Conservation (phyloP, 345 rosid species). For the Eucalyptus virginea region DNA sequence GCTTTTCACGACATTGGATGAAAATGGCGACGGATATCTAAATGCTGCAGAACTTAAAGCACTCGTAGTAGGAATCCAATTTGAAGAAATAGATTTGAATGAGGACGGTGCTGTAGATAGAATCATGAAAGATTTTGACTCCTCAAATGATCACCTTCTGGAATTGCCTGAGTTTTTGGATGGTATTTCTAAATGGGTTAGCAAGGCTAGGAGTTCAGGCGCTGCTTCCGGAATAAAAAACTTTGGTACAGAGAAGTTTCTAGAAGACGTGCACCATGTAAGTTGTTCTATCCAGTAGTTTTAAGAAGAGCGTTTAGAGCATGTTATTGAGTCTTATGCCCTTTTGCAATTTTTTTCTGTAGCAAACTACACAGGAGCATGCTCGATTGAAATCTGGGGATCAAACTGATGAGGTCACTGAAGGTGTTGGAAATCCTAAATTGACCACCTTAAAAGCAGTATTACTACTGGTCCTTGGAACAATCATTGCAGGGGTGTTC, state of each 20-base stretch:
- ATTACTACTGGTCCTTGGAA: slow-evolving; percentile 55
- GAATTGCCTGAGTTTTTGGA: slow-evolving; percentile 11
- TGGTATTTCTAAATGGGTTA: slow-evolving; percentile 32
- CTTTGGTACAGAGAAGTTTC: slow-evolving; percentile 25
- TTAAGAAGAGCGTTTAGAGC: neutral
- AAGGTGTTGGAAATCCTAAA: slow-evolving; percentile 33
- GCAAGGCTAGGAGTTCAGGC: slow-evolving; percentile 24
- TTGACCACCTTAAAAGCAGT: slow-evolving; percentile 64
- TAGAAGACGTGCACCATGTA: slow-evolving; percentile 44
- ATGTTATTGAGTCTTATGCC: neutral
- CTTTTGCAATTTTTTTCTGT: neutral
- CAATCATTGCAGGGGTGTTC: slow-evolving; percentile 75
- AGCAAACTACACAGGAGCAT: slow-evolving; percentile 78
- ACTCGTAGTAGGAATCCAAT: slow-evolving; percentile 24
- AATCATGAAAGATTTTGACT: slow-evolving; percentile 33
- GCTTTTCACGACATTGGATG: slow-evolving; percentile 31
- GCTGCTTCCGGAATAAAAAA: slow-evolving; percentile 22
- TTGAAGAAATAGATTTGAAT: slow-evolving; percentile 28
- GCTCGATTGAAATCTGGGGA: slow-evolving; percentile 38
- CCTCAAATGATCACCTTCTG: slow-evolving; percentile 3
- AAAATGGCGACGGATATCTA: slow-evolving; percentile 13
- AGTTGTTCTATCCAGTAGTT: neutral
- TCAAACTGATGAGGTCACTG: slow-evolving; percentile 40
- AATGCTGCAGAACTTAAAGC: slow-evolving; percentile 34
- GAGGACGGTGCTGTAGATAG: slow-evolving; percentile 23